phyloP scores from a whole-genome alignment of 257 asterid genomes.

The Penstemon newberryi region DNA sequence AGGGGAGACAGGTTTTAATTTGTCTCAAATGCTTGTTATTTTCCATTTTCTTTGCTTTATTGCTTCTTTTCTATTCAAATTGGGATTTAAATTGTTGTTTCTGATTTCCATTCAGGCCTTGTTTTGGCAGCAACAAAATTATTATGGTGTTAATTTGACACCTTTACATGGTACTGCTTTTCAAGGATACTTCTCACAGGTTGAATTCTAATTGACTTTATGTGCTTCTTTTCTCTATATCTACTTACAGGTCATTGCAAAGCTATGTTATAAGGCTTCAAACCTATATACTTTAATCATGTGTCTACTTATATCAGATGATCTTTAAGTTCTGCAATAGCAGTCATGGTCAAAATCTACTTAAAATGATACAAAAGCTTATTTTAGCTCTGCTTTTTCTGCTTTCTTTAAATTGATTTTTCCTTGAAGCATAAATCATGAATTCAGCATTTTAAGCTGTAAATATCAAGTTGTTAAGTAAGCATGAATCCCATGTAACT shows the following conservation, averaged over 20 bases:
- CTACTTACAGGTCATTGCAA: conserved; percentile 2
- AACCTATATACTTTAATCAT: conserved; percentile 1
- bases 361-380: neutral
- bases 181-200: conserved; percentile 99
- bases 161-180: conserved; percentile 88
- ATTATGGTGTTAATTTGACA: conserved; percentile 89
- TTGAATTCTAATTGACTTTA: conserved; percentile 28
- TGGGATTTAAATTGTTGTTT: conserved; percentile 24
- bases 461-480: neutral
- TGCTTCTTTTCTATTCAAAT: conserved; percentile 17
- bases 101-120: conserved; percentile 64
- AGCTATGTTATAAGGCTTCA: conserved; percentile 8
- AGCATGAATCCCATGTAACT: neutral
- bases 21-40: conserved; percentile 13
- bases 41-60: conserved; percentile 16
- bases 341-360: conserved; percentile 7
- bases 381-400: conserved; percentile 4
- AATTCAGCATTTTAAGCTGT: neutral
- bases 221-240: conserved; percentile 16
- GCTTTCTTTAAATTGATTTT: neutral
- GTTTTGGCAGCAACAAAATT: conserved; percentile 98
- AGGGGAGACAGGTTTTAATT: conserved; percentile 14
- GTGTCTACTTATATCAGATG: conserved; percentile 10
- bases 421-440: neutral
- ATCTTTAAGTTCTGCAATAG: conserved; percentile 6